Evolutionary conservation across 306 rosid genomes (phyloP).

Genomic region (Citrullus mucosospermus): DNA sequence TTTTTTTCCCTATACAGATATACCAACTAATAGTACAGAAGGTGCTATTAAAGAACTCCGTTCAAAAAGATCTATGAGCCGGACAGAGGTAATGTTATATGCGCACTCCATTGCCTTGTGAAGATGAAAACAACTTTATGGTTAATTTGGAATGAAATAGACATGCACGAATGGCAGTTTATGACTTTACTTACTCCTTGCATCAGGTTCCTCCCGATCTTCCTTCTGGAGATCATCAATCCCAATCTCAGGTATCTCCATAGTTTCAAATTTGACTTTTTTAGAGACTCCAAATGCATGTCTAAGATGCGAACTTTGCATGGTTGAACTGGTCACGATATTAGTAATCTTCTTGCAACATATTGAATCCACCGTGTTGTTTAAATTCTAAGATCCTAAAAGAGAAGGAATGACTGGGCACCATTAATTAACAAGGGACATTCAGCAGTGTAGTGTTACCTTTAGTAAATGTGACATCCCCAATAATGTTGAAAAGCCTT

Average conservation of each 20-base stretch:
- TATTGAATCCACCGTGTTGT: not conserved
- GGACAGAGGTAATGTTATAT: constrained; percentile 52
- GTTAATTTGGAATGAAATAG: not conserved
- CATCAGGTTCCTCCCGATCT: constrained; percentile 78
- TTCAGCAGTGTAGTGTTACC: not conserved
- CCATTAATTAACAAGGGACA: not conserved
- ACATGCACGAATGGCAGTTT: not conserved
- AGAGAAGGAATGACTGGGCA: not conserved
- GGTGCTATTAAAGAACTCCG: constrained; percentile 52
- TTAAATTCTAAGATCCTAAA: not conserved
- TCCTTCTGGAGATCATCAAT: constrained; percentile 35
- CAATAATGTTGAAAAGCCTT: not conserved
- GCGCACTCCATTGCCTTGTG: not conserved
- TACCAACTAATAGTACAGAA: constrained; percentile 43
- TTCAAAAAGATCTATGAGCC: constrained; percentile 66
- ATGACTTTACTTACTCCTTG: not conserved
- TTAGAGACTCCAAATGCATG: not conserved
- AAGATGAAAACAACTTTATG: not conserved
- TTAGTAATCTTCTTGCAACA: not conserved
- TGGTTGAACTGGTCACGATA: not conserved
- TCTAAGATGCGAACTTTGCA: not conserved
- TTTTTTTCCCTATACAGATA: constrained; percentile 27
- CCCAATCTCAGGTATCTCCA: constrained; percentile 37
- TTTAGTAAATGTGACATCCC: not conserved
- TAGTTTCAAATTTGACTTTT: constrained; percentile 3